A percentile compares a stretch with the other conserved stretches of the same genome.
These are phyloP conservation scores for Calonectria hawksworthii DNA, from an alignment of 2,329 filamentous ascomycete genomes.

Conservation along the genomic window DNA sequence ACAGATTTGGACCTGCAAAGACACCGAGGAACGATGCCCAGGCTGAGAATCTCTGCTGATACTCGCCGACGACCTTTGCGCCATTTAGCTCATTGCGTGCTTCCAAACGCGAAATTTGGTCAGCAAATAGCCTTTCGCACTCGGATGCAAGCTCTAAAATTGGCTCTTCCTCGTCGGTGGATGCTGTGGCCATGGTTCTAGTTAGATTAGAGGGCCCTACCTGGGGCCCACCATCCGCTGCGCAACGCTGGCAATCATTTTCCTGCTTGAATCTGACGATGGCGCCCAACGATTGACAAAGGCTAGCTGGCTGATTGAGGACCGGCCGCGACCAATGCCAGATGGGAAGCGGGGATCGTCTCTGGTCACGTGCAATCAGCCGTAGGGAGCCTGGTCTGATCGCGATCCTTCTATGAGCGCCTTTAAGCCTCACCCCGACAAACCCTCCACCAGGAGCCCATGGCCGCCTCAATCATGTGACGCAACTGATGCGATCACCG, in stretches of 20 bases:
- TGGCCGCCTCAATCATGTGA: neutral
- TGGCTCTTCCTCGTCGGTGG: neutral
- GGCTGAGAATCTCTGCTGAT: neutral
- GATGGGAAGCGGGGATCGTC: neutral
- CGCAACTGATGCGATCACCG: neutral
- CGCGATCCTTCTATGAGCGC: neutral
- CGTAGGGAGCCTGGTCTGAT: neutral
- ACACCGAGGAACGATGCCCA: constrained; percentile 11
- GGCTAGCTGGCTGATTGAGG: neutral
- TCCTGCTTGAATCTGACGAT: neutral
- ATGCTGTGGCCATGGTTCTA: neutral
- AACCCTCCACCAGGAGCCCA: neutral
- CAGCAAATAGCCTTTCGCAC: constrained; percentile 1
- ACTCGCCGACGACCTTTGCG: neutral
- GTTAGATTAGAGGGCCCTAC: neutral
- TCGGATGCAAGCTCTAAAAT: constrained; percentile 8
- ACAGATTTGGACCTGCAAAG: constrained; percentile 6
- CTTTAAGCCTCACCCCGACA: neutral
- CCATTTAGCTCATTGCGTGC: neutral
- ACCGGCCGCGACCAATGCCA: neutral
- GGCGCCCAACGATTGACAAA: neutral
- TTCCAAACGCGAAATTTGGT: neutral
- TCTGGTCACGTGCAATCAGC: neutral
- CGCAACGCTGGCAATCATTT: neutral
- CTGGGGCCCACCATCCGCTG: neutral